A percentile compares a stretch with the other conserved stretches of the same genome.
Conservation (phyloP, 139 green algal genomes). For the Desmodesmus armatus region DNA sequence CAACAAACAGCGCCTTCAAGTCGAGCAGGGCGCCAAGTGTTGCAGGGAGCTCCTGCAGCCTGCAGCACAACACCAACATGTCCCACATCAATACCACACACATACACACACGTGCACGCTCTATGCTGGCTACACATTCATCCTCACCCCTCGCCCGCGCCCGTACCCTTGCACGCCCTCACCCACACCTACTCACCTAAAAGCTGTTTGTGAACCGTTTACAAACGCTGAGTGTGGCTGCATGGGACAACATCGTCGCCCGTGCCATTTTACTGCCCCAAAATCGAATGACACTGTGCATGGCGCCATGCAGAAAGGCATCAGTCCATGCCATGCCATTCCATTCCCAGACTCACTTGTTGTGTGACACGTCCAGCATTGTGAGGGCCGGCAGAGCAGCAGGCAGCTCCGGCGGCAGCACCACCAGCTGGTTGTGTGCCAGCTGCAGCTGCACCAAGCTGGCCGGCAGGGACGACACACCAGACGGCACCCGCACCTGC, state of each 20-base stretch:
- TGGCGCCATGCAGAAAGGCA: too few species aligned
- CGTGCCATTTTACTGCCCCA: too few species aligned
- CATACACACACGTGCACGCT: background rate
- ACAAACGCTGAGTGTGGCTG: too few species aligned
- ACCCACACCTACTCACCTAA: too few species aligned
- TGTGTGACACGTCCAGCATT: slow-evolving; percentile 27
- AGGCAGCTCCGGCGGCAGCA: slow-evolving; percentile 21
- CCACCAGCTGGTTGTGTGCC: slow-evolving; percentile 15
- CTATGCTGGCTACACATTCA: too few species aligned
- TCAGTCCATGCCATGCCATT: too few species aligned
- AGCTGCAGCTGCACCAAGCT: background rate
- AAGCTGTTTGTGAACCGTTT: too few species aligned
- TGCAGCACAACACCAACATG: background rate
- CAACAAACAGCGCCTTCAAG: slow-evolving; percentile 16
- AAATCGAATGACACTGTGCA: too few species aligned
- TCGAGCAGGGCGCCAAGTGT: slow-evolving; percentile 17
- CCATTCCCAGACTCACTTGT: slow-evolving; percentile 19
- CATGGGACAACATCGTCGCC: too few species aligned
- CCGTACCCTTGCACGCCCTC: too few species aligned
- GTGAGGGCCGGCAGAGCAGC: slow-evolving; percentile 26
- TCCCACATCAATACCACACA: background rate
- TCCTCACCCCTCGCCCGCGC: too few species aligned
- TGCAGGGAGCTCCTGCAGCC: background rate
- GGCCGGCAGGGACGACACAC: background rate
- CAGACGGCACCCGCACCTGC: too few species aligned